Conservation (phyloP, 441 rosid genomes). For the Corymbia calophylla region DNA sequence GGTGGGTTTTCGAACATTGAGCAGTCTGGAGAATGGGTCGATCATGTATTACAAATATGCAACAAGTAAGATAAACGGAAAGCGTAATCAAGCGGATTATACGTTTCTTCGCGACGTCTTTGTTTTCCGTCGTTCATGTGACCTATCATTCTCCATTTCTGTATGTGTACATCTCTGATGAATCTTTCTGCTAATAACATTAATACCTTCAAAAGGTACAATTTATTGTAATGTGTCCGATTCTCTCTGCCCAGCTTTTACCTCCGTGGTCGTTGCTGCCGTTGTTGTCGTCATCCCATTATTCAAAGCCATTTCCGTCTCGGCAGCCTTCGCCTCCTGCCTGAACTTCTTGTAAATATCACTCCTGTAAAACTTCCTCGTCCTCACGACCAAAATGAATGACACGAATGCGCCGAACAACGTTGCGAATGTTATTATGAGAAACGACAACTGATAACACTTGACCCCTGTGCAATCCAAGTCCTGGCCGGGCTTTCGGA, state of each 20-base stretch:
- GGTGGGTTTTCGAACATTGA: not conserved
- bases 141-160: not conserved
- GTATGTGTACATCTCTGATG: not conserved
- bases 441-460: conserved; percentile 62
- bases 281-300: not conserved
- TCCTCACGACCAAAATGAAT: conserved; percentile 52
- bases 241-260: not conserved
- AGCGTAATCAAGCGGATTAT: not conserved
- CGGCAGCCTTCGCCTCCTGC: conserved; percentile 36
- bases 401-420: conserved; percentile 62
- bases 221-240: not conserved
- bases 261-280: not conserved
- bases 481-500: conserved; percentile 18
- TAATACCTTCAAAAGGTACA: not conserved
- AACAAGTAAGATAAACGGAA: not conserved
- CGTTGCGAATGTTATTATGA: conserved; percentile 59
- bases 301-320: conserved; percentile 31
- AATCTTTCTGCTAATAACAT: not conserved
- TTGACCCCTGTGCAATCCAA: conserved; percentile 45
- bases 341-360: conserved; percentile 75
- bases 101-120: not conserved
- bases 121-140: not conserved
- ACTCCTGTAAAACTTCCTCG: conserved; percentile 63
- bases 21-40: not conserved
- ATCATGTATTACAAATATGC: not conserved